phyloP scores from a whole-genome alignment of 2,329 filamentous ascomycete species.

The Phialemoniopsis sp. region DNA sequence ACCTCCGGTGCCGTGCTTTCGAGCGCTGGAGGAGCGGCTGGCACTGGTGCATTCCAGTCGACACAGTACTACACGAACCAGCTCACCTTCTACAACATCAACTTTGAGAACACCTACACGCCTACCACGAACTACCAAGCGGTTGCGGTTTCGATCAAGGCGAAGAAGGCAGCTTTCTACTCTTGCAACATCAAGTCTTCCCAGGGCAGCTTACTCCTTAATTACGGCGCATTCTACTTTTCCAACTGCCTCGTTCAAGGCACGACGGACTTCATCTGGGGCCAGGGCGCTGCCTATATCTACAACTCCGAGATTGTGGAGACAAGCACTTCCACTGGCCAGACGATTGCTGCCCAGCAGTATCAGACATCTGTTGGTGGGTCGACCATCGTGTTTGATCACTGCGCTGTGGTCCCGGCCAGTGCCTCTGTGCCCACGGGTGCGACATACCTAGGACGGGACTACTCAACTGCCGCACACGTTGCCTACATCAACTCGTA shows the following conservation, averaged over 20 bases:
- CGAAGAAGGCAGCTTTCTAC: constrained; percentile 19
- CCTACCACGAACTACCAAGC: constrained; percentile 15
- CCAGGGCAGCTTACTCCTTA: constrained; percentile 22
- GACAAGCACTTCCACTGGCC: no score
- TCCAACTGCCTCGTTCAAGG: constrained; percentile 27
- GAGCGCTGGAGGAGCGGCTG: constrained; percentile 31
- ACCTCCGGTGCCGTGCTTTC: constrained; percentile 31
- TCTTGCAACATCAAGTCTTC: constrained; percentile 19
- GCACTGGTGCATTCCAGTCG: constrained; percentile 36
- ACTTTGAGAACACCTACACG: constrained; percentile 15
- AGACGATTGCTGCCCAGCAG: no score
- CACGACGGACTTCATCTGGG: constrained; percentile 23
- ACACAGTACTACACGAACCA: constrained; percentile 36
- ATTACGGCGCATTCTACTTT: constrained; percentile 23
- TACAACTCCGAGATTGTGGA: no score
- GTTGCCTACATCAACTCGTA: constrained; percentile 44
- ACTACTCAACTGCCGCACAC: constrained; percentile 39
- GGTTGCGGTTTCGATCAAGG: constrained; percentile 14
- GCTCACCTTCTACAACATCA: constrained; percentile 42
- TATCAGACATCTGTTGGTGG: no score
- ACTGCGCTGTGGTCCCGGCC: no score
- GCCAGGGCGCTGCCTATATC: constrained; percentile 39
- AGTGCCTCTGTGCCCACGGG: constrained; percentile 29
- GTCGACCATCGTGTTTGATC: no score
- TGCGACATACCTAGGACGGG: constrained; percentile 42